Evolutionary conservation across 2,329 filamentous ascomycete genomes (phyloP).

Genomic region (Dactylella cylindrospora): DNA sequence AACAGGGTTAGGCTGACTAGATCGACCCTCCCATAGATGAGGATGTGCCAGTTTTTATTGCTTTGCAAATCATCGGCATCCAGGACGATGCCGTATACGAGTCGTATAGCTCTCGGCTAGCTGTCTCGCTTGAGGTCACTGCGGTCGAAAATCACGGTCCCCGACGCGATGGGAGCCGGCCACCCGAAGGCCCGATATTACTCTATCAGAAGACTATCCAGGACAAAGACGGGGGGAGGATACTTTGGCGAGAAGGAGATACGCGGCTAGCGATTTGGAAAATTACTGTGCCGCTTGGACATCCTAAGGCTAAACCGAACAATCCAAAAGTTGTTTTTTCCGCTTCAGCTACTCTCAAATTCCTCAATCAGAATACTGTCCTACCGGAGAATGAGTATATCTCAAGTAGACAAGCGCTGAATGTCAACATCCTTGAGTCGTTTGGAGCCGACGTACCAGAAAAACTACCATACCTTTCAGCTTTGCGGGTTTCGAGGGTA

Average conservation of each 20-base stretch:
- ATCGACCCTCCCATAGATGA: conserved; percentile 69
- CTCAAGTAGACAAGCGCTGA: conserved; percentile 67
- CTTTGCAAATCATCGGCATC: conserved; percentile 64
- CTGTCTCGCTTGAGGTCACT: conserved; percentile 67
- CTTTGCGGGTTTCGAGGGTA: conserved; percentile 72
- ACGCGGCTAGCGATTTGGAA: conserved; percentile 48
- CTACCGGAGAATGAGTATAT: conserved; percentile 64
- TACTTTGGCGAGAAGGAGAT: conserved; percentile 47
- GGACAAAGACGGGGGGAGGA: conserved; percentile 49
- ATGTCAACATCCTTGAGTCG: conserved; percentile 74
- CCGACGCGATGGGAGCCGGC: conserved; percentile 54
- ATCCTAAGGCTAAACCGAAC: conserved; percentile 48
- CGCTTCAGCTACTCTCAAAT: conserved; percentile 62
- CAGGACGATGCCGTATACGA: conserved; percentile 61
- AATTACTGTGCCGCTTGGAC: conserved; percentile 48
- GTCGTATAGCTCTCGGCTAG: conserved; percentile 64
- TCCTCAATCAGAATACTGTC: conserved; percentile 54
- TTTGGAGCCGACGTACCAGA: conserved; percentile 68
- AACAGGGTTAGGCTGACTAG: not conserved
- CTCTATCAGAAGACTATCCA: conserved; percentile 48
- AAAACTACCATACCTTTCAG: conserved; percentile 68
- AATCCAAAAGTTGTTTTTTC: conserved; percentile 51
- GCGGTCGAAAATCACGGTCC: conserved; percentile 62
- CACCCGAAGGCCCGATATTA: conserved; percentile 50
- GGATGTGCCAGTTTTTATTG: conserved; percentile 67